Evolutionary conservation across 306 rosid genomes (phyloP).

Genomic region (Quercus alba): DNA sequence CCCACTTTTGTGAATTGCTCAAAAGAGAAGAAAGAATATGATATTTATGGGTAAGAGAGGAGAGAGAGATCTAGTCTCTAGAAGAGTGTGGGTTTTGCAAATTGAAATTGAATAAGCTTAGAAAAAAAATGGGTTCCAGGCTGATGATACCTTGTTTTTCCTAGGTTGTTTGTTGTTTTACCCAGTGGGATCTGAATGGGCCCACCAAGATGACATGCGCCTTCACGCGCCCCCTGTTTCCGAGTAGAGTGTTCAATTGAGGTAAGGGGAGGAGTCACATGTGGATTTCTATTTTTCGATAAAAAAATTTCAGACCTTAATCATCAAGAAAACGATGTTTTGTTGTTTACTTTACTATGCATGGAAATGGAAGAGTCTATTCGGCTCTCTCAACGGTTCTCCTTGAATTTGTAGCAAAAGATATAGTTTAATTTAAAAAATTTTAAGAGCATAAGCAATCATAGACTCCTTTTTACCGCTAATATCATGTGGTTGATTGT

Average conservation of each 20-base stretch:
- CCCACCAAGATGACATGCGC: background rate
- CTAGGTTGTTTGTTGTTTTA: background rate
- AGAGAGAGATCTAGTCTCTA: constrained; percentile 25
- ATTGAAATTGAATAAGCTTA: background rate
- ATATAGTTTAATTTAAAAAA: too few species aligned
- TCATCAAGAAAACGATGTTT: too few species aligned
- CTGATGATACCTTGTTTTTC: background rate
- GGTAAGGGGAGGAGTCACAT: background rate
- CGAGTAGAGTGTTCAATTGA: background rate
- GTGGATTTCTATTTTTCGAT: too few species aligned
- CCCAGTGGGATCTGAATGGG: background rate
- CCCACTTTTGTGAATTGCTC: background rate
- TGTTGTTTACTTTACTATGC: too few species aligned
- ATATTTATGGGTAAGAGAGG: background rate
- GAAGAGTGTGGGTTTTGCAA: constrained; percentile 32
- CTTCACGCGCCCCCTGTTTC: background rate
- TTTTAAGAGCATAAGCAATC: too few species aligned
- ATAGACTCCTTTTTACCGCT: too few species aligned
- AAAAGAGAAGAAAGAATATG: constrained; percentile 5
- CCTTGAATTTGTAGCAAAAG: too few species aligned
- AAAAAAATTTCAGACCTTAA: too few species aligned
- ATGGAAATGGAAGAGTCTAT: too few species aligned
- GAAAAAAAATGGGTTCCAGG: background rate
- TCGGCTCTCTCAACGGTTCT: too few species aligned
- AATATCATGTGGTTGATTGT: too few species aligned